Evolutionary conservation across 495 filamentous ascomycete species (phyloP).

Genomic region (Aspergillus ellipticus): DNA sequence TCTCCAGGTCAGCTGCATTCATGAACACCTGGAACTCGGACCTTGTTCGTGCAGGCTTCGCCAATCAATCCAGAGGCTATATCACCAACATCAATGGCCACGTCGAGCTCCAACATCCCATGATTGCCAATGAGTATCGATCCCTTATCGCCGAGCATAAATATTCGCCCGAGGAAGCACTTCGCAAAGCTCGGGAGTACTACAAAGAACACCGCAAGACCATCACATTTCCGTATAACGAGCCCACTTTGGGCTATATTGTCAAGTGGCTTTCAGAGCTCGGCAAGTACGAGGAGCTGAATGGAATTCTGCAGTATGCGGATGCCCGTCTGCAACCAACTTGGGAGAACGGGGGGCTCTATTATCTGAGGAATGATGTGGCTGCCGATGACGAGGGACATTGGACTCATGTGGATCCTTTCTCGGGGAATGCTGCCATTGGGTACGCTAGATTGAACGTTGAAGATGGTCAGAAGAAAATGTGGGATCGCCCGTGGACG

Average conservation of each 20-base stretch:
- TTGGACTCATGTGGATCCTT: conserved; percentile 28
- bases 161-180: not conserved
- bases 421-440: conserved; percentile 28
- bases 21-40: conserved; percentile 29
- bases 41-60: conserved; percentile 9
- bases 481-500: conserved; percentile 34
- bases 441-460: conserved; percentile 33
- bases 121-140: not conserved
- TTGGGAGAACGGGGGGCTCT: conserved; percentile 30
- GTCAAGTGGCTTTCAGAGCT: conserved; percentile 29
- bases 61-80: conserved; percentile 5
- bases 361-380: conserved; percentile 23
- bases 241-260: conserved; percentile 27
- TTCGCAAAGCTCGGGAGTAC: conserved; percentile 5
- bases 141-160: not conserved
- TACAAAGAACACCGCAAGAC: conserved; percentile 1
- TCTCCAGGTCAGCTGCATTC: conserved; percentile 24
- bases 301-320: conserved; percentile 22
- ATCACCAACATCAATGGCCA: conserved; percentile 15
- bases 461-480: conserved; percentile 31
- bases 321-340: conserved; percentile 24
- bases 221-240: not conserved
- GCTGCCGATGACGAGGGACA: conserved; percentile 21
- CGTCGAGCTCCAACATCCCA: conserved; percentile 13
- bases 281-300: conserved; percentile 17